These are phyloP conservation scores for Pseudotsuga menziesii DNA, from an alignment of 75 land plant species.

Conservation along the genomic window DNA sequence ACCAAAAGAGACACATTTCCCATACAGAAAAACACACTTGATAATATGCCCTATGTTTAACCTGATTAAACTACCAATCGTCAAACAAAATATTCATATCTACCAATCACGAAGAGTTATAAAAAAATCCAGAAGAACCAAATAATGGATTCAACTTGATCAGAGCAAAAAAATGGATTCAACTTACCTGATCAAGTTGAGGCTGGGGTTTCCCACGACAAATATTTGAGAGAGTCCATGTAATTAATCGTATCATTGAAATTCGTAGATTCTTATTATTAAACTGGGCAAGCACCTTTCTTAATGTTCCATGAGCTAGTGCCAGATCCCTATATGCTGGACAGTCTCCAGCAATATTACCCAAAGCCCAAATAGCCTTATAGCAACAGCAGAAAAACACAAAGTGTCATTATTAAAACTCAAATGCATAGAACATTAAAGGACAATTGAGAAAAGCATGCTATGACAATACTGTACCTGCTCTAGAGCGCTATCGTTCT, in stretches of 20 bases:
- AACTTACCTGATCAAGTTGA: conserved; percentile 62
- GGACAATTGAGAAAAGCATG: no score
- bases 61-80: no score
- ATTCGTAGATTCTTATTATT: conserved; percentile 71
- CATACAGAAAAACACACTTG: no score
- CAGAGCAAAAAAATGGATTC: no score
- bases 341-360: conserved; percentile 81
- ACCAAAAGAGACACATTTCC: no score
- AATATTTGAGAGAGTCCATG: conserved; percentile 85
- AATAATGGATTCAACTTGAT: no score
- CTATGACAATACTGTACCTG: conserved; percentile 54
- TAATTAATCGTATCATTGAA: conserved; percentile 74
- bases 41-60: no score
- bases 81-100: no score
- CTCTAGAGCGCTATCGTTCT: conserved; percentile 82
- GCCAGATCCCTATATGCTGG: conserved; percentile 62
- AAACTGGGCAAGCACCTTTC: conserved; percentile 55
- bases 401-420: not conserved
- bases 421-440: not conserved
- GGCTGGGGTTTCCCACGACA: conserved; percentile 81
- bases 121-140: no score
- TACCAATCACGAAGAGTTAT: no score
- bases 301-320: conserved; percentile 50
- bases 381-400: not conserved
- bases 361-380: conserved; percentile 86